These are phyloP conservation scores for Ceratocystis variospora DNA, from an alignment of 2,329 filamentous ascomycete species.

Conservation along the genomic window DNA sequence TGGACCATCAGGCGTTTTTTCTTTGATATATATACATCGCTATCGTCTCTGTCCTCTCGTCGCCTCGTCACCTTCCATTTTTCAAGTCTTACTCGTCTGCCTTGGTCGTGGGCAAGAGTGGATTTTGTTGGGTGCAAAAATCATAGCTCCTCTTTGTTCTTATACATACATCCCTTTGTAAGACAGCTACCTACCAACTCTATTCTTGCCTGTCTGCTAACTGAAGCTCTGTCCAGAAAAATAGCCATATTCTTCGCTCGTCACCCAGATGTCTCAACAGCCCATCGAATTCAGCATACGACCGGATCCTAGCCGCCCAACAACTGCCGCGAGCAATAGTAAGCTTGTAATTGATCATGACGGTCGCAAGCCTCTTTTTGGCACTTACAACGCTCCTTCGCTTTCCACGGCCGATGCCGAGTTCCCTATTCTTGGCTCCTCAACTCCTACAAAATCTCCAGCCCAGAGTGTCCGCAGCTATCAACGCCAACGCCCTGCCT, in stretches of 20 bases:
- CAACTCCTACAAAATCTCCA: conserved; percentile 12
- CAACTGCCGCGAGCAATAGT: conserved; percentile 20
- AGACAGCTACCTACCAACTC: not conserved
- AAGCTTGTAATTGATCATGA: conserved; percentile 29
- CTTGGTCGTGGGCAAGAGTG: not conserved
- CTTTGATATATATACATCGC: not conserved
- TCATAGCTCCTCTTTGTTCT: not conserved
- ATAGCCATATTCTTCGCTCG: not conserved
- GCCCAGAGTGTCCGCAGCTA: conserved; percentile 14
- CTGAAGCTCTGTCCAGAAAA: not conserved
- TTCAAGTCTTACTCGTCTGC: not conserved
- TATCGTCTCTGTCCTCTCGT: not conserved
- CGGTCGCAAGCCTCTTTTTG: conserved; percentile 32
- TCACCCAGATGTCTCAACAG: conserved; percentile 14
- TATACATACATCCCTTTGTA: not conserved
- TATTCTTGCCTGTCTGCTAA: not conserved
- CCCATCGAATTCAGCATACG: conserved; percentile 17
- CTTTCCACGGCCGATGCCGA: conserved; percentile 12
- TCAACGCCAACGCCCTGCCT: conserved; percentile 20
- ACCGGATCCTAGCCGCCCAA: conserved; percentile 18
- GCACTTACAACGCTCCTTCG: conserved; percentile 21
- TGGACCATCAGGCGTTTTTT: not conserved
- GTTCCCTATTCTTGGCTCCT: conserved; percentile 19
- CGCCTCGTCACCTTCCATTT: not conserved
- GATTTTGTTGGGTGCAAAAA: not conserved